Evolutionary conservation across 305 asterid species (phyloP).

Genomic region (Plantago coronopus): DNA sequence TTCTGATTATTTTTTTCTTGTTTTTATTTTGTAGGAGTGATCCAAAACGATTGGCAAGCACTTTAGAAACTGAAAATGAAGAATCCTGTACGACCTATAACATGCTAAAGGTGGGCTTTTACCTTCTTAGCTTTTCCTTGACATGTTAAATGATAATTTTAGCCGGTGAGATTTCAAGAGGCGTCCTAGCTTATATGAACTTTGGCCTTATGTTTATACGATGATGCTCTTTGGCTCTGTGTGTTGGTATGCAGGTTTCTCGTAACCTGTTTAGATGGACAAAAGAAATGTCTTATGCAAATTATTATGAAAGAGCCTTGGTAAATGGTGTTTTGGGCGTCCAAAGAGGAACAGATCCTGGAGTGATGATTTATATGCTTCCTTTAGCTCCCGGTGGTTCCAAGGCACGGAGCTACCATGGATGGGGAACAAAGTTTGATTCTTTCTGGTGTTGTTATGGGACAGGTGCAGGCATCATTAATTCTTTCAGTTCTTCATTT

Average conservation of each 20-base stretch:
- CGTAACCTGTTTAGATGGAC: slow-evolving; percentile 88
- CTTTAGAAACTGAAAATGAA: slow-evolving; percentile 63
- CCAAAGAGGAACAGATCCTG: slow-evolving; percentile 87
- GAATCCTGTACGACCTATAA: slow-evolving; percentile 94
- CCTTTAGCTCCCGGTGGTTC: slow-evolving; percentile 79
- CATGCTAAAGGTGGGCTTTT: slow-evolving; percentile 75
- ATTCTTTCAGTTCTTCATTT: background rate
- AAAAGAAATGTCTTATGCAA: slow-evolving; percentile 77
- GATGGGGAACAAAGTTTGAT: slow-evolving; percentile 80
- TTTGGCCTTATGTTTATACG: background rate
- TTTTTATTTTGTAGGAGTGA: slow-evolving; percentile 49
- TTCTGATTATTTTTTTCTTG: slow-evolving; percentile 4
- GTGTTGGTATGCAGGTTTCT: slow-evolving; percentile 56
- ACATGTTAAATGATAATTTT: no score
- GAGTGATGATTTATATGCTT: slow-evolving; percentile 93
- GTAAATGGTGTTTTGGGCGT: slow-evolving; percentile 86
- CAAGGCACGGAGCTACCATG: slow-evolving; percentile 67
- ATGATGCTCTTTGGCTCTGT: slow-evolving; percentile 13
- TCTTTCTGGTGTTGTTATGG: slow-evolving; percentile 99
- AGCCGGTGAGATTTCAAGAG: no score
- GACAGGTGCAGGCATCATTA: slow-evolving; percentile 43
- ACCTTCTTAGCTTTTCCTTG: slow-evolving; percentile 1
- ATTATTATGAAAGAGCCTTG: slow-evolving; percentile 80
- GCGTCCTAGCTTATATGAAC: no score
- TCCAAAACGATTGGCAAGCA: slow-evolving; percentile 70